A percentile compares a stretch with the other conserved stretches of the same genome.
Evolutionary conservation across 2,329 filamentous ascomycete genomes (phyloP).

Genomic region (Meredithiella fracta): DNA sequence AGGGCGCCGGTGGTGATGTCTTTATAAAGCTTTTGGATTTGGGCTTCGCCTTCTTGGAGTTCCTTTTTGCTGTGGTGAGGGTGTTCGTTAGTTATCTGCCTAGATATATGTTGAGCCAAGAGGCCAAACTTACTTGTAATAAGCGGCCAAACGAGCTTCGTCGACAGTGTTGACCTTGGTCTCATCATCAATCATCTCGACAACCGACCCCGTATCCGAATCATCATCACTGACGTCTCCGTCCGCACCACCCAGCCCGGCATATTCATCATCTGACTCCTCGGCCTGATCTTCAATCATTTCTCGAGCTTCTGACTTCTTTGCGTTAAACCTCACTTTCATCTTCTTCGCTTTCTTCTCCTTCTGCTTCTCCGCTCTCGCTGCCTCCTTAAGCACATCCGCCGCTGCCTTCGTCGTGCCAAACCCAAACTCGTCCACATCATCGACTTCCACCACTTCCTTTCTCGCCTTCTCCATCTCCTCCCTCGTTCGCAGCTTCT

Average conservation of each 20-base stretch:
- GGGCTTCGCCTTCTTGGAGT: conserved; percentile 65
- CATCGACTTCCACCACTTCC: conserved; percentile 18
- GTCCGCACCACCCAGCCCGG: conserved; percentile 75
- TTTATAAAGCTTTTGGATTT: conserved; percentile 78
- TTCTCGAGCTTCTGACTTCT: conserved; percentile 70
- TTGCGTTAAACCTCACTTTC: conserved; percentile 54
- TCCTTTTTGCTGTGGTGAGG: conserved; percentile 50
- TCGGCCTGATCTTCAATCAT: conserved; percentile 89
- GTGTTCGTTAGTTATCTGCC: neutral
- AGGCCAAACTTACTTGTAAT: conserved; percentile 60
- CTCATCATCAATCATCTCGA: conserved; percentile 75
- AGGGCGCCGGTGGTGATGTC: conserved; percentile 83
- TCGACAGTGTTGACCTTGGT: conserved; percentile 37
- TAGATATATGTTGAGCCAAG: neutral
- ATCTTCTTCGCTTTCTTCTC: conserved; percentile 16
- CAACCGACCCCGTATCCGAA: conserved; percentile 47
- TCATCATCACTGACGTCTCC: conserved; percentile 72
- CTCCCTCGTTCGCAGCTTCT: conserved; percentile 28
- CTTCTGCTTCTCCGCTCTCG: conserved; percentile 34
- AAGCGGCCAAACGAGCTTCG: conserved; percentile 65
- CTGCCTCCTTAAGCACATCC: conserved; percentile 57
- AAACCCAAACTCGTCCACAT: conserved; percentile 24
- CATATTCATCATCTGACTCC: conserved; percentile 97
- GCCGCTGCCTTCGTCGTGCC: conserved; percentile 19
- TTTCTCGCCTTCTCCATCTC: conserved; percentile 18